phyloP scores from a whole-genome alignment of 139 green algal genomes.

The Picochlorum sp. region DNA sequence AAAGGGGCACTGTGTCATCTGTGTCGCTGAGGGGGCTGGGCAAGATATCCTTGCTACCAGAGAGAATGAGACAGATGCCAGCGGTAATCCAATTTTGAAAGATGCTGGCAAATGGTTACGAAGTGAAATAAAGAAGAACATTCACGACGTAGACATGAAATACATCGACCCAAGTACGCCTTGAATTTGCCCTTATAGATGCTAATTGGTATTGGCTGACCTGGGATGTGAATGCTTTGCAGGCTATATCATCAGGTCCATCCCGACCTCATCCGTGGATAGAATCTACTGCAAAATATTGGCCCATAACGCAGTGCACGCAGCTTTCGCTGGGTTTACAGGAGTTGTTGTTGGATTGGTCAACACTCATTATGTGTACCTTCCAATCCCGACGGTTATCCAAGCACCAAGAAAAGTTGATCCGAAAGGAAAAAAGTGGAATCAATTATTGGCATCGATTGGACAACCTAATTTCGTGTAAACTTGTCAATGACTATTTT shows the following conservation, averaged over 20 bases:
- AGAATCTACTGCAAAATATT: constrained; percentile 91
- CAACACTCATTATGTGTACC: constrained; percentile 92
- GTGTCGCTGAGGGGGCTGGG: constrained; percentile 66
- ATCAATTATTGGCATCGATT: constrained; percentile 59
- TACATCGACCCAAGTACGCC: constrained; percentile 50
- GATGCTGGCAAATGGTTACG: constrained; percentile 62
- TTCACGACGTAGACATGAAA: constrained; percentile 55
- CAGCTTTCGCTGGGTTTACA: constrained; percentile 83
- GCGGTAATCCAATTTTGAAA: constrained; percentile 58
- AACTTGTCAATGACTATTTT: constrained; percentile 2
- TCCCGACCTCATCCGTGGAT: constrained; percentile 75
- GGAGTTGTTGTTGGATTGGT: constrained; percentile 71
- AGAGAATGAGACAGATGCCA: constrained; percentile 35
- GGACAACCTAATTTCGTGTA: constrained; percentile 69
- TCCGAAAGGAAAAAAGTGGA: constrained; percentile 80
- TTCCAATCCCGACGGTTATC: constrained; percentile 88
- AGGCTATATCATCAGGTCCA: constrained; percentile 76
- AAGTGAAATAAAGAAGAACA: constrained; percentile 44
- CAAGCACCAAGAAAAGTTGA: constrained; percentile 62
- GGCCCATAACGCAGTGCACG: constrained; percentile 90
- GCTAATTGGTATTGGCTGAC: background rate
- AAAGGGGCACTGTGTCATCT: constrained; percentile 73
- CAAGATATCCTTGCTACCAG: constrained; percentile 46
- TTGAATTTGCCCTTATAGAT: background rate
- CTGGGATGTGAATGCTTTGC: background rate